phyloP scores from a whole-genome alignment of 2,329 filamentous ascomycete species.

The Didymella lethalis region DNA sequence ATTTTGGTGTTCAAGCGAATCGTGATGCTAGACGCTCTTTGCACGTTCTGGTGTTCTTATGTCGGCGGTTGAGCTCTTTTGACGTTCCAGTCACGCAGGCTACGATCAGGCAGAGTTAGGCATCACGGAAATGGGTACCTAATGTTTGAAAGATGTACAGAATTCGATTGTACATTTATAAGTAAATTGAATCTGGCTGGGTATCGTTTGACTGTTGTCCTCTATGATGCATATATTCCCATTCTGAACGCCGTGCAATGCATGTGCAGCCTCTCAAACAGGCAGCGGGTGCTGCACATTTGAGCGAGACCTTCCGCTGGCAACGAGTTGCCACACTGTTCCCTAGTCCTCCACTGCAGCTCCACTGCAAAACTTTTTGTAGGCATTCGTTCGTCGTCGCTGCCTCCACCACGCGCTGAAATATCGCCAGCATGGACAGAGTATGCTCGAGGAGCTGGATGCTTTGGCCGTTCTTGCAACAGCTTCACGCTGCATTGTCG shows the following conservation, averaged over 20 bases:
- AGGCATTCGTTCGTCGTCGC: neutral
- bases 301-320: neutral
- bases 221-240: conserved; percentile 34
- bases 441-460: neutral
- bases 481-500: conserved; percentile 34
- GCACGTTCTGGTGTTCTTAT: conserved; percentile 35
- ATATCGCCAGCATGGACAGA: neutral
- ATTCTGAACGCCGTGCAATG: conserved; percentile 46
- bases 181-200: conserved; percentile 27
- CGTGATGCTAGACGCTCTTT: conserved; percentile 16
- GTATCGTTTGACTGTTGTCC: conserved; percentile 45
- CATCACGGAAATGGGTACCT: conserved; percentile 32
- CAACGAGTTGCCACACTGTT: neutral
- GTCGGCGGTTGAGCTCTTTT: conserved; percentile 28
- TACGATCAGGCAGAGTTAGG: conserved; percentile 48
- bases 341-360: neutral
- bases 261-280: conserved; percentile 24
- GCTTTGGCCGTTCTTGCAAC: neutral
- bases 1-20: conserved; percentile 12
- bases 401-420: neutral
- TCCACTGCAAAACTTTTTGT: neutral
- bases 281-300: conserved; percentile 7
- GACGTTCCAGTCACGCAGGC: conserved; percentile 37
- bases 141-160: conserved; percentile 18
- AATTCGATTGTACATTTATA: conserved; percentile 19